Conservation (phyloP, 108 stramenopile species). For the Phaeodactylum tricornutum region DNA sequence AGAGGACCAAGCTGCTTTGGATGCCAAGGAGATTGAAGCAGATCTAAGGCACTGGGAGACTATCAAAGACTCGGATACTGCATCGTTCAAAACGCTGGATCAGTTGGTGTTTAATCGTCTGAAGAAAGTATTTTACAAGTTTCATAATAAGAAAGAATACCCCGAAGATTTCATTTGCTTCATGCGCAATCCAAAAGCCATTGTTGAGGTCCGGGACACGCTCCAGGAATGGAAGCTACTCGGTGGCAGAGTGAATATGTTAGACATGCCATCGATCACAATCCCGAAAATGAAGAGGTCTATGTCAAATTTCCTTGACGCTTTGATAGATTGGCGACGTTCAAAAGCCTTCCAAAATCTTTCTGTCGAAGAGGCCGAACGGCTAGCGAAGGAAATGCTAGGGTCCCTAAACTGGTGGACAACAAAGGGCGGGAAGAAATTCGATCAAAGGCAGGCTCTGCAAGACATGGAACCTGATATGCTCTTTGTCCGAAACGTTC, state of each 20-base stretch:
- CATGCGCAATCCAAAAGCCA: neutral
- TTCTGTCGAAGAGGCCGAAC: too few species aligned
- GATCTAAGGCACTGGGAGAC: neutral
- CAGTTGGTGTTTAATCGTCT: neutral
- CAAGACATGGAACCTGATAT: too few species aligned
- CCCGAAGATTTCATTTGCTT: neutral
- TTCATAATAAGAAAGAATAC: neutral
- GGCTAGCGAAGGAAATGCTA: slow-evolving; percentile 24
- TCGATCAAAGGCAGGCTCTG: too few species aligned
- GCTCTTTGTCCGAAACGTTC: slow-evolving; percentile 1
- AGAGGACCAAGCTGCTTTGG: neutral
- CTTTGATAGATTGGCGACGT: neutral
- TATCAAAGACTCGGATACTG: neutral
- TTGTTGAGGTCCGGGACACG: neutral
- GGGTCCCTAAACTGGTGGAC: slow-evolving; percentile 26
- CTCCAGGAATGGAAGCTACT: neutral
- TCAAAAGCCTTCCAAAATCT: too few species aligned
- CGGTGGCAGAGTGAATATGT: neutral
- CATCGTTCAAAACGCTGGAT: neutral
- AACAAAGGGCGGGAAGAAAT: too few species aligned
- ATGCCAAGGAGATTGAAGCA: neutral
- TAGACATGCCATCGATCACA: neutral
- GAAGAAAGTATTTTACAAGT: neutral
- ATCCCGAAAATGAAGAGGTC: neutral
- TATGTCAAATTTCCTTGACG: neutral